phyloP scores from a whole-genome alignment of 768 basidiomycete species.

The Lepiota brunneoincarnata region DNA sequence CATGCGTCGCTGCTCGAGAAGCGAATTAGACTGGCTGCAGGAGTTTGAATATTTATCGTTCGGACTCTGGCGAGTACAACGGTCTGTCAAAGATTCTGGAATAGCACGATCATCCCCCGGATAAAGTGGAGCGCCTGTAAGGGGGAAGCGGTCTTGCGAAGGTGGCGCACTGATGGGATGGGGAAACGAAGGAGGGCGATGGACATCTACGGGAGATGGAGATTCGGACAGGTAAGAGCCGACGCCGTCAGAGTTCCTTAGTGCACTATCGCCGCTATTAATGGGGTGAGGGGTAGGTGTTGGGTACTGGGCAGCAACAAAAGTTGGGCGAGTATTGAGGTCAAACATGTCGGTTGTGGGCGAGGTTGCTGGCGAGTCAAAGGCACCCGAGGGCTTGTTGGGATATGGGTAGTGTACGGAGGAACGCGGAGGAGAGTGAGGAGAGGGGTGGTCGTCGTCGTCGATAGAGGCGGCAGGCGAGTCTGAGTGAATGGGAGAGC shows the following conservation, averaged over 20 bases:
- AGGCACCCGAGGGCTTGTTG: conserved; percentile 24
- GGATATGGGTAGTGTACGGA: conserved; percentile 29
- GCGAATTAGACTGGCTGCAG: conserved; percentile 27
- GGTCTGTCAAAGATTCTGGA: conserved; percentile 34
- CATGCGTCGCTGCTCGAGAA: conserved; percentile 63
- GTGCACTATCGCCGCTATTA: conserved; percentile 25
- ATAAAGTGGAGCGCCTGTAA: conserved; percentile 38
- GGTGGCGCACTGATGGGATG: conserved; percentile 40
- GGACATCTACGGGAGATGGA: conserved; percentile 42
- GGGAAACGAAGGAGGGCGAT: conserved; percentile 34
- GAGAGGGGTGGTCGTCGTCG: conserved; percentile 30
- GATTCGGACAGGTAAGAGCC: conserved; percentile 35
- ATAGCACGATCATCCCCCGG: conserved; percentile 38
- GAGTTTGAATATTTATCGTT: conserved; percentile 33
- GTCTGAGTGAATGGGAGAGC: conserved; percentile 23
- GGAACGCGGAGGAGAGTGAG: conserved; percentile 28
- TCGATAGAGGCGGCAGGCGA: conserved; percentile 33
- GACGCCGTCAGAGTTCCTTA: conserved; percentile 24
- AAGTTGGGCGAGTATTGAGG: conserved; percentile 20
- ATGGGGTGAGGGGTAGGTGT: conserved; percentile 4
- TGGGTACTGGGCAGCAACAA: conserved; percentile 12
- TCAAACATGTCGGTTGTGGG: conserved; percentile 12
- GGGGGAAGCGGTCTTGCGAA: conserved; percentile 42
- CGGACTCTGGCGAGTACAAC: conserved; percentile 33
- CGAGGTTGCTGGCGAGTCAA: conserved; percentile 29